These are phyloP conservation scores for Aspergillus neoniger DNA, from an alignment of 2,329 filamentous ascomycete species.

Conservation along the genomic window DNA sequence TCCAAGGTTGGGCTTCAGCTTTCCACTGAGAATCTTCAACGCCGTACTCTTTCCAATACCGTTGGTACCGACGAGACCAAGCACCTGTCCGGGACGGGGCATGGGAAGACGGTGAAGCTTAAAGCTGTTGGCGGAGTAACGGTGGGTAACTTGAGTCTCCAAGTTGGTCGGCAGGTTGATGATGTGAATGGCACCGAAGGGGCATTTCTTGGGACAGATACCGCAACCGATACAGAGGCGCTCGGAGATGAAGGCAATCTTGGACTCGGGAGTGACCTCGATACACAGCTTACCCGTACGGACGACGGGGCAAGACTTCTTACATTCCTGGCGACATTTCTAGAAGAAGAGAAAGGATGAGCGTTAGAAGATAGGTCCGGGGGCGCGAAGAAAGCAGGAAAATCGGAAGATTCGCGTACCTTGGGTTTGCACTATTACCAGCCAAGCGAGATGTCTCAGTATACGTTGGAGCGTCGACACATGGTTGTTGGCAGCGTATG, in stretches of 20 bases:
- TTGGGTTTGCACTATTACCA: constrained; percentile 77
- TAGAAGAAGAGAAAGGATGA: constrained; percentile 36
- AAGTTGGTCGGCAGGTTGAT: constrained; percentile 99
- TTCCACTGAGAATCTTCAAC: constrained; percentile 96
- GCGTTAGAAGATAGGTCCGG: constrained; percentile 24
- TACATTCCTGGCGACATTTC: constrained; percentile 99
- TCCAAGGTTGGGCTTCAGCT: constrained; percentile 96
- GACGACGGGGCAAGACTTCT: constrained; percentile 97
- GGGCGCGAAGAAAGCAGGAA: neutral
- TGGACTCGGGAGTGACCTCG: constrained; percentile 83
- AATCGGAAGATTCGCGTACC: constrained; percentile 50
- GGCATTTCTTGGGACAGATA: constrained; percentile 99
- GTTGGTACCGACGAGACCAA: constrained; percentile 97
- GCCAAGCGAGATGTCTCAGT: constrained; percentile 15
- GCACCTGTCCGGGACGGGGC: constrained; percentile 90
- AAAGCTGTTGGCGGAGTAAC: constrained; percentile 99
- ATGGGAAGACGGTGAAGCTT: constrained; percentile 97
- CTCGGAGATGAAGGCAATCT: constrained; percentile 98
- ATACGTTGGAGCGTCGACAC: constrained; percentile 40
- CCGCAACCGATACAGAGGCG: constrained; percentile 95
- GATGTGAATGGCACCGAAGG: constrained; percentile 97
- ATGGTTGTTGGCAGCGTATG: constrained; percentile 41
- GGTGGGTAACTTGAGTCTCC: constrained; percentile 95
- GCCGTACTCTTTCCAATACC: constrained; percentile 99
- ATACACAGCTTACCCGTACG: constrained; percentile 97